A percentile compares a stretch with the other conserved stretches of the same genome.
Evolutionary conservation across 108 stramenopile genomes (phyloP).

Genomic region (Mediolabrus comicus): DNA sequence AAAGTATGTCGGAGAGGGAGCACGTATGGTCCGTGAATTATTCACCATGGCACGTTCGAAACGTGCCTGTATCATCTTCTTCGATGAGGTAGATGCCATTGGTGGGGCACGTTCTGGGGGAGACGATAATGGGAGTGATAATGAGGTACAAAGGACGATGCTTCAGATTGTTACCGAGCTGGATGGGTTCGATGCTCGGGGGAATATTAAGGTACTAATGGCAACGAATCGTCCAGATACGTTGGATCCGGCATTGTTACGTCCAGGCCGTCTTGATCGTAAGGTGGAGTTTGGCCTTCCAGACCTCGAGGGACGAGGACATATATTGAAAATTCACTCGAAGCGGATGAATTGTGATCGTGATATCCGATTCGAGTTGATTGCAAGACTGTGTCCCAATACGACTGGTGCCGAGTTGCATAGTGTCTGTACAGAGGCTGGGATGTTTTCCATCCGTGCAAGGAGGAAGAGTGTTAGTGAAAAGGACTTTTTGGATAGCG

Average conservation of each 20-base stretch:
- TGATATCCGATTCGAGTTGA: slow-evolving; percentile 97
- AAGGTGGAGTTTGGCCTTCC: slow-evolving; percentile 92
- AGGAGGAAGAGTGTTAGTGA: slow-evolving; percentile 95
- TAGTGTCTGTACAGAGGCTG: slow-evolving; percentile 97
- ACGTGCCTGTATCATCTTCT: slow-evolving; percentile 96
- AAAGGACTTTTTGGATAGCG: slow-evolving; percentile 97
- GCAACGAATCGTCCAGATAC: slow-evolving; percentile 93
- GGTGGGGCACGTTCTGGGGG: slow-evolving; percentile 90
- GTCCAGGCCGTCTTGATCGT: slow-evolving; percentile 93
- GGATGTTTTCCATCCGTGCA: slow-evolving; percentile 99
- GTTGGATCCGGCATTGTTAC: slow-evolving; percentile 82
- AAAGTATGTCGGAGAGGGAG: slow-evolving; percentile 98
- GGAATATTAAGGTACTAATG: slow-evolving; percentile 77
- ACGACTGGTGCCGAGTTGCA: slow-evolving; percentile 98
- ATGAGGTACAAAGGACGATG: slow-evolving; percentile 93
- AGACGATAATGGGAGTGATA: slow-evolving; percentile 64
- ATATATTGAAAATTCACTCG: slow-evolving; percentile 87
- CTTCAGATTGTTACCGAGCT: slow-evolving; percentile 97
- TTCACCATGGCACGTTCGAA: slow-evolving; percentile 98
- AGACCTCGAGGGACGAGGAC: slow-evolving; percentile 62
- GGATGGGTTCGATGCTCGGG: slow-evolving; percentile 88
- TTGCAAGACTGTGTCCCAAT: slow-evolving; percentile 97
- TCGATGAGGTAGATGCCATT: slow-evolving; percentile 97
- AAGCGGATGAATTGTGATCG: slow-evolving; percentile 98
- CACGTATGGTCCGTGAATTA: slow-evolving; percentile 99